Conservation (phyloP, 441 rosid species). For the Jatropha podagrica region DNA sequence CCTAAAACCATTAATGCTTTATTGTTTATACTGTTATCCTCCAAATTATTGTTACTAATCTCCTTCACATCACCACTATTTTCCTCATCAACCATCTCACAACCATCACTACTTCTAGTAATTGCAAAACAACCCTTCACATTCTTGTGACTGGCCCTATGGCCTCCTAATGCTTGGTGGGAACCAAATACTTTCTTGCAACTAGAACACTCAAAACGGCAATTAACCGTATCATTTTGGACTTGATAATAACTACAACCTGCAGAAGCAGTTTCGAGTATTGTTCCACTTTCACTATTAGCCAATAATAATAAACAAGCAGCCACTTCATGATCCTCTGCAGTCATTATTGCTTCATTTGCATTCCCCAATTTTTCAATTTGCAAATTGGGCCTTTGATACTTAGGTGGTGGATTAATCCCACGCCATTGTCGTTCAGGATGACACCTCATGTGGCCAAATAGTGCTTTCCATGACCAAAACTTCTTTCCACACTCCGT, state of each 20-base stretch:
- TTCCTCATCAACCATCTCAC: constrained; percentile 30
- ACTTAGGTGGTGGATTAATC: constrained; percentile 66
- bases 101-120: constrained; percentile 35
- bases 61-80: not conserved
- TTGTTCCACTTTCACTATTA: constrained; percentile 3
- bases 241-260: constrained; percentile 10
- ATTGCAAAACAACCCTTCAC: constrained; percentile 75
- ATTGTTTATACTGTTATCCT: constrained; percentile 8
- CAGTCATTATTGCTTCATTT: constrained; percentile 27
- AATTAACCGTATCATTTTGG: not conserved
- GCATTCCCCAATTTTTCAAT: not conserved
- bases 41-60: constrained; percentile 7
- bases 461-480: constrained; percentile 83
- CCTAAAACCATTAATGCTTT: constrained; percentile 36
- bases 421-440: constrained; percentile 97
- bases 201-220: constrained; percentile 71
- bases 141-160: constrained; percentile 77
- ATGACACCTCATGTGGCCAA: constrained; percentile 96
- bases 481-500: constrained; percentile 82
- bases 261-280: not conserved
- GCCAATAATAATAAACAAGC: constrained; percentile 59
- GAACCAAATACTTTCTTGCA: constrained; percentile 85
- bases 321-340: constrained; percentile 73
- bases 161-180: constrained; percentile 84
- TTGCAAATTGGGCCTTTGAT: constrained; percentile 28